A percentile compares a stretch with the other conserved stretches of the same genome.
Evolutionary conservation across 805 yeast species (phyloP).

Genomic region (Candida adriatica): DNA sequence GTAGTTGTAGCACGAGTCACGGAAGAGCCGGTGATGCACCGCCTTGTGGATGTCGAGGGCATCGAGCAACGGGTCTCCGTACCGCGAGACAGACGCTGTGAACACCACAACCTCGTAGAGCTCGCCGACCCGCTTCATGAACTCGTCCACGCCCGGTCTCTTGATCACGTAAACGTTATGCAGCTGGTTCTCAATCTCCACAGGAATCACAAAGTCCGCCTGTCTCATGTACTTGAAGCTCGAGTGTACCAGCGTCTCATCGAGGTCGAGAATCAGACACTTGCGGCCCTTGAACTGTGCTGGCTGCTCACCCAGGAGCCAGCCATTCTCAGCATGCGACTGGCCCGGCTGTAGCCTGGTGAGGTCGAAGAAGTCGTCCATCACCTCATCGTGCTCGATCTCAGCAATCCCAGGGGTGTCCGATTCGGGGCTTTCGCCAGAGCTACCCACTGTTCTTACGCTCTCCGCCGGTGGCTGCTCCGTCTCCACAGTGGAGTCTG

Average conservation of each 20-base stretch:
- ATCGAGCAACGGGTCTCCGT: constrained; percentile 93
- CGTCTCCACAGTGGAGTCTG: constrained; percentile 20
- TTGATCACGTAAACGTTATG: constrained; percentile 96
- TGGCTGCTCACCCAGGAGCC: constrained; percentile 53
- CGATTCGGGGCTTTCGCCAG: constrained; percentile 16
- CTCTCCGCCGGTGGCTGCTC: constrained; percentile 5
- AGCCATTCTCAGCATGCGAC: constrained; percentile 56
- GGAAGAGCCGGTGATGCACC: constrained; percentile 85
- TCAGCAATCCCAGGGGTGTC: constrained; percentile 22
- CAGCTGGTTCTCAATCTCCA: constrained; percentile 85
- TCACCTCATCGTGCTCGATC: constrained; percentile 19
- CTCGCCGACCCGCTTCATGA: constrained; percentile 74
- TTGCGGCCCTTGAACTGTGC: constrained; percentile 54
- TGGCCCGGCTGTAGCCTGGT: constrained; percentile 68
- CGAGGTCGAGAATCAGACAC: constrained; percentile 86
- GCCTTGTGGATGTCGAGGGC: constrained; percentile 70
- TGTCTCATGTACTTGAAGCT: constrained; percentile 86
- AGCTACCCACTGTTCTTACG: constrained; percentile 4
- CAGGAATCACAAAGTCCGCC: constrained; percentile 96
- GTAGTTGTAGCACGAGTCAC: constrained; percentile 90
- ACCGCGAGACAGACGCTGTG: constrained; percentile 92
- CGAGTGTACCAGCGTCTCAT: constrained; percentile 94
- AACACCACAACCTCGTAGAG: constrained; percentile 92
- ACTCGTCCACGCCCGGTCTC: constrained; percentile 97
- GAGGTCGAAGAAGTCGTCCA: constrained; percentile 45